Percentiles rank a stretch among this genome's conserved stretches.
phyloP scores from a whole-genome alignment of 441 rosid species.

The Syzygium malaccense region DNA sequence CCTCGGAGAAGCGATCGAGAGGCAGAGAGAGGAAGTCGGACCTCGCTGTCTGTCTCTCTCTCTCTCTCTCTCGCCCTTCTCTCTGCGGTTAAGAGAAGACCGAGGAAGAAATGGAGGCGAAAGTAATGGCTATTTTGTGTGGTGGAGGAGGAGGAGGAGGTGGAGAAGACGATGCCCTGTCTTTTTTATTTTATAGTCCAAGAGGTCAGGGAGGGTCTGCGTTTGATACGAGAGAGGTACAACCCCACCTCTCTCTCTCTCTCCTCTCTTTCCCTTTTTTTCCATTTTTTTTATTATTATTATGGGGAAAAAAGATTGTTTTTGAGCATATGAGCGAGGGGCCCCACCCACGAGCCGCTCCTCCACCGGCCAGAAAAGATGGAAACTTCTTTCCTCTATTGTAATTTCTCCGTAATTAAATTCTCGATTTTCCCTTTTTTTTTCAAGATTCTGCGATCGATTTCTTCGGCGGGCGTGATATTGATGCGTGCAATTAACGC shows the following conservation, averaged over 20 bases:
- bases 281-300: rapidly evolving
- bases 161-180: not conserved
- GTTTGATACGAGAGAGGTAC: not conserved
- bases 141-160: not conserved
- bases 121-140: not conserved
- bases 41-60: not conserved
- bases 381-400: not conserved
- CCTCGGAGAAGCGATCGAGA: not conserved
- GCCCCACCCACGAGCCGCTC: not conserved
- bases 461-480: not conserved
- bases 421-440: not conserved
- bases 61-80: not conserved
- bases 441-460: not conserved
- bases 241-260: not conserved
- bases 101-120: not conserved
- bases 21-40: not conserved
- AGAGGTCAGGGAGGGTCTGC: not conserved
- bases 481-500: not conserved
- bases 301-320: not conserved
- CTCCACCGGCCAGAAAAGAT: not conserved
- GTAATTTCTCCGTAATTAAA: not conserved
- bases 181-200: not conserved
- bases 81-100: not conserved
- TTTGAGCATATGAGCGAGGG: not conserved
- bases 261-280: not conserved